Percentiles rank a stretch among this genome's conserved stretches.
These are phyloP conservation scores for Excoecaria cochinchinensis DNA, from an alignment of 345 rosid genomes.

Conservation along the genomic window DNA sequence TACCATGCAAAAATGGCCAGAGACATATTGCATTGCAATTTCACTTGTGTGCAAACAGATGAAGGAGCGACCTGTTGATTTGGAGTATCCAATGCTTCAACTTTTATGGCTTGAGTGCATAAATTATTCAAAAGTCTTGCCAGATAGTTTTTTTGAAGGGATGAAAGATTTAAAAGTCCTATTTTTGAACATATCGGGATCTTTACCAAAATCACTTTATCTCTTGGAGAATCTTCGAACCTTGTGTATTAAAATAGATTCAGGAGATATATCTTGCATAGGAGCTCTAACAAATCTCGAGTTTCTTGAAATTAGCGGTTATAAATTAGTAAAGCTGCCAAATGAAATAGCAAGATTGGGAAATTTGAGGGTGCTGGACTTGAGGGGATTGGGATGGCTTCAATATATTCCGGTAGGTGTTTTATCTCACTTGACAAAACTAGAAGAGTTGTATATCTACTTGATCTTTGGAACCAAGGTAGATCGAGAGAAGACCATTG, in stretches of 20 bases:
- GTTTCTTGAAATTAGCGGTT: background rate
- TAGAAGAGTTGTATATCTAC: background rate
- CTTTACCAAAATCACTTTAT: conserved; percentile 18
- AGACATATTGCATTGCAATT: background rate
- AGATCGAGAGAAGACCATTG: no score
- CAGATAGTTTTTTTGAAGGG: conserved; percentile 9
- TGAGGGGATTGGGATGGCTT: background rate
- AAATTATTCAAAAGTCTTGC: background rate
- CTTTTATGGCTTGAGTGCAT: background rate
- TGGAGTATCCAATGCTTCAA: conserved; percentile 16
- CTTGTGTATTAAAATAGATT: background rate
- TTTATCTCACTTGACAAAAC: background rate
- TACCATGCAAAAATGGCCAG: background rate
- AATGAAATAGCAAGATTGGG: background rate
- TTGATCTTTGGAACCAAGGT: no score
- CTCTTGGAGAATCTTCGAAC: conserved; percentile 15
- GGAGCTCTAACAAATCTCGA: background rate
- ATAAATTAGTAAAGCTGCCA: background rate
- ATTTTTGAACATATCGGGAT: background rate
- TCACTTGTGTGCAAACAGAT: background rate
- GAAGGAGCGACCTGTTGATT: background rate
- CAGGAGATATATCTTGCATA: background rate
- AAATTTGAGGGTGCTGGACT: background rate
- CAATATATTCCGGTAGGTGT: background rate
- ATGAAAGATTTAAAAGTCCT: conserved; percentile 25